Evolutionary conservation across 1,284 basidiomycete species (phyloP).

Genomic region (Rhodotorula sp.): DNA sequence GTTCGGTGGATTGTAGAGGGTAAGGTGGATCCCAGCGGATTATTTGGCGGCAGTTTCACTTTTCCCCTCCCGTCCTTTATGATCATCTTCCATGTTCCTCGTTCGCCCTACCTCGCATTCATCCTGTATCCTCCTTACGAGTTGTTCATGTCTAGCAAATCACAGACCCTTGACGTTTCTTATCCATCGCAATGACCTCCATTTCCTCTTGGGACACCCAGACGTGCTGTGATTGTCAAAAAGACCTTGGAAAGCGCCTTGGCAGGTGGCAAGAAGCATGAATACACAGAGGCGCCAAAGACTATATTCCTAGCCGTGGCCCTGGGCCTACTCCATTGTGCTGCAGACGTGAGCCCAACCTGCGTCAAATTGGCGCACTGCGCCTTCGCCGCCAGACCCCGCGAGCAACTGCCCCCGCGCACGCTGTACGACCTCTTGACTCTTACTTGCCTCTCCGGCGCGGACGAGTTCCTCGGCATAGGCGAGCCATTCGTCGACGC

Average conservation of each 20-base stretch:
- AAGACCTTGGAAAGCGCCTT: no score
- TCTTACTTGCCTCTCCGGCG: conserved; percentile 2
- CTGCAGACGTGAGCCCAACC: conserved; percentile 26
- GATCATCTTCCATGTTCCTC: background rate
- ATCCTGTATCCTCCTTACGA: background rate
- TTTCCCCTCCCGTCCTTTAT: background rate
- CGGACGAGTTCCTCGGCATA: conserved; percentile 28
- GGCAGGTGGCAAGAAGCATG: no score
- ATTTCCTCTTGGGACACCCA: no score
- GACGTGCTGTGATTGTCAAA: no score
- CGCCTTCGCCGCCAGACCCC: background rate
- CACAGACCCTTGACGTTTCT: no score
- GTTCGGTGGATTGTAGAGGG: background rate
- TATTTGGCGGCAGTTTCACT: background rate
- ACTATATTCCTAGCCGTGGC: background rate
- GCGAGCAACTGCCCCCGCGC: conserved; percentile 17
- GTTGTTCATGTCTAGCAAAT: no score
- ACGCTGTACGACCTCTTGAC: conserved; percentile 22
- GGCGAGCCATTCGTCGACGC: conserved; percentile 27
- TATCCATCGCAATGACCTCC: background rate
- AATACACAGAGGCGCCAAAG: no score
- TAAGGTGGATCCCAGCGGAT: conserved; percentile 15
- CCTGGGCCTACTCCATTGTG: conserved; percentile 19
- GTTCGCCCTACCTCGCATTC: background rate
- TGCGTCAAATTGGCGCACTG: conserved; percentile 19